A percentile compares a stretch with the other conserved stretches of the same genome.
Conservation (phyloP, 352 stramenopile species). For the Globisporangium okanoganense region DNA sequence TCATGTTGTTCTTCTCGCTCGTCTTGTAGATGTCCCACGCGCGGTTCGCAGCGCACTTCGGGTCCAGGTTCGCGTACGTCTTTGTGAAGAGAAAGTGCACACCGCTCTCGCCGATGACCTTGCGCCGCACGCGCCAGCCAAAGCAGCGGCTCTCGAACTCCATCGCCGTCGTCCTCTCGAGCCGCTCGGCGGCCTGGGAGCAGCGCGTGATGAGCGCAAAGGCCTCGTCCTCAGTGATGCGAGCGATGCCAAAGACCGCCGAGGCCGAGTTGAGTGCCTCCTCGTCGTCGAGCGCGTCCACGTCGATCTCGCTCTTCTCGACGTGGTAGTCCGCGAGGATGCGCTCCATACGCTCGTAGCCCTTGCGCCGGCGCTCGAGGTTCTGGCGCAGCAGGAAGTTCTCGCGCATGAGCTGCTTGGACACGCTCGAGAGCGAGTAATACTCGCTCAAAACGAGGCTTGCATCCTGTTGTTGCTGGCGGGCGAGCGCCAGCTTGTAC, state of each 20-base stretch:
- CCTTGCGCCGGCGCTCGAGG: slow-evolving; percentile 29
- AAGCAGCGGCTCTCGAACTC: slow-evolving; percentile 23
- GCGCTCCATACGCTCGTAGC: slow-evolving; percentile 38
- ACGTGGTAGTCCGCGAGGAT: slow-evolving; percentile 37
- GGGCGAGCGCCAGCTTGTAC: slow-evolving; percentile 23
- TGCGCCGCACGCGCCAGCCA: slow-evolving; percentile 34
- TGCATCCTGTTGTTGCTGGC: slow-evolving; percentile 15
- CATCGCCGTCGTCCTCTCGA: slow-evolving; percentile 16
- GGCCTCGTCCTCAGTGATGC: slow-evolving; percentile 27
- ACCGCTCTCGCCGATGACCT: slow-evolving; percentile 22
- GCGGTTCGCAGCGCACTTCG: slow-evolving; percentile 18
- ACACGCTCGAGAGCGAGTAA: slow-evolving; percentile 26
- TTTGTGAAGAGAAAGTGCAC: slow-evolving; percentile 38
- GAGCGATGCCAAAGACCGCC: slow-evolving; percentile 6
- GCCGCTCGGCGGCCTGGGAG: slow-evolving; percentile 20
- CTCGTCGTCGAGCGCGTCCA: not conserved
- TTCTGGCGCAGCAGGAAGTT: slow-evolving; percentile 39
- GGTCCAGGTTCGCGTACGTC: slow-evolving; percentile 25
- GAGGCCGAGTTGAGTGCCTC: not conserved
- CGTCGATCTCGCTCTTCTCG: slow-evolving; percentile 24
- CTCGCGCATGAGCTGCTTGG: slow-evolving; percentile 30
- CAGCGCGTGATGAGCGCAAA: slow-evolving; percentile 28
- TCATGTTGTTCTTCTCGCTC: slow-evolving; percentile 27
- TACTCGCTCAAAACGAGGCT: slow-evolving; percentile 18
- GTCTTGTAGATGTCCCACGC: slow-evolving; percentile 33